Evolutionary conservation across 2,329 filamentous ascomycete genomes (phyloP).

Genomic region (Sarocladium kiliense): DNA sequence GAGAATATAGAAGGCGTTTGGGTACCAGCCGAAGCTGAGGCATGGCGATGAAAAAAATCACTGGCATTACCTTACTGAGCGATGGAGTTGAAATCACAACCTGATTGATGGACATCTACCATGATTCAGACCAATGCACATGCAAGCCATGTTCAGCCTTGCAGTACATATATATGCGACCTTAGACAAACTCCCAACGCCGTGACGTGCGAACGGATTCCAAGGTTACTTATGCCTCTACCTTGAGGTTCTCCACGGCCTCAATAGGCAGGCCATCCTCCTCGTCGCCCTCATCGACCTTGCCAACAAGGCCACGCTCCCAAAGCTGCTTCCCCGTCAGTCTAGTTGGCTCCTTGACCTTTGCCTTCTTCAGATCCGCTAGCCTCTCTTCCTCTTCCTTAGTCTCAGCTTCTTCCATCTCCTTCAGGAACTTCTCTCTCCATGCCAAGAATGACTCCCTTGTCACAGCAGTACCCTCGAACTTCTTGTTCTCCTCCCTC

Average conservation of each 20-base stretch:
- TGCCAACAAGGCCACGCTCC: slow-evolving; percentile 67
- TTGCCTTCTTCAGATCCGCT: slow-evolving; percentile 78
- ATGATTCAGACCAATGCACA: no score
- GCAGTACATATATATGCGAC: background rate
- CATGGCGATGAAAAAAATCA: background rate
- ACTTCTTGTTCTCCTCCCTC: slow-evolving; percentile 92
- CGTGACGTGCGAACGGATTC: slow-evolving; percentile 19
- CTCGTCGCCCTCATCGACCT: slow-evolving; percentile 59
- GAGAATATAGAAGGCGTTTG: slow-evolving; percentile 18
- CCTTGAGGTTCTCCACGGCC: slow-evolving; percentile 66
- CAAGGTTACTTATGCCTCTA: slow-evolving; percentile 42
- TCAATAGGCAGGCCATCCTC: slow-evolving; percentile 55
- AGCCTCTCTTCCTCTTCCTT: slow-evolving; percentile 70
- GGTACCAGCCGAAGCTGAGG: slow-evolving; percentile 9
- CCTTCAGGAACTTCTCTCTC: slow-evolving; percentile 70
- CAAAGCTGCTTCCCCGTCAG: slow-evolving; percentile 72
- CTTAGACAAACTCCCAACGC: slow-evolving; percentile 1
- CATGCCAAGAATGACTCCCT: slow-evolving; percentile 79
- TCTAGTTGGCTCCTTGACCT: slow-evolving; percentile 67
- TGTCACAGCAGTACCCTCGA: slow-evolving; percentile 87
- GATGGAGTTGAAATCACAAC: no score
- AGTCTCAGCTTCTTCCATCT: slow-evolving; percentile 70
- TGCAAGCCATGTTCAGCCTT: no score
- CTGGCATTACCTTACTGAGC: no score
- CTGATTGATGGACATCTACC: no score